Base-by-base conservation (phyloP, 257 asterid genomes). In the Sherardia arvensis region DNA sequence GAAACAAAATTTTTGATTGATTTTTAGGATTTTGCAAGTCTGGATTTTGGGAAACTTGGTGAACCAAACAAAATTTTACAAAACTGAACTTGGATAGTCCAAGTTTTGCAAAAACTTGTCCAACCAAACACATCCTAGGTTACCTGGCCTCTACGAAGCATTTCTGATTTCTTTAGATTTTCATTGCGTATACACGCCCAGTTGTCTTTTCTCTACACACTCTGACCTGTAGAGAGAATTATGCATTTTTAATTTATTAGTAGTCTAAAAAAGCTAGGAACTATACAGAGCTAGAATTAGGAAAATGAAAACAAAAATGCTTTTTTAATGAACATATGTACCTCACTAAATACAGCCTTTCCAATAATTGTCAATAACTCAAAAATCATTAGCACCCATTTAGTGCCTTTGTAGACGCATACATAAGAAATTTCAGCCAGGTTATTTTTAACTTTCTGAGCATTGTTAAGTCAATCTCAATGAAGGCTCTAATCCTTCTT, bases 131-230 rank as follows among this genome's bases (percentile, higher is more conserved):
- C n/a, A n/a, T n/a, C n/a, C n/a, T n/a, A n/a, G 14, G 66, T 64
- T 78, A 93, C 96, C 97, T 92, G 99, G 73, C 99, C 99, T 84
- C 99, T 84, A 53, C 99, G 95, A 69, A 92, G 97, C 97, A 92
- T 92, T 80, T 92, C 99, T 43, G 96, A 79, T 87, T 92, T 92
- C 85, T 85, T 92, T 29, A 92, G 97, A 80, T 92, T 92, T 92
- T 92, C 98, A 92, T 92, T 38, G 98, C 98, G 74, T 86, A 92
- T 28, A 85, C 98, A n/a, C 83, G 84, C 53, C 91, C 95, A 7
- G 97, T 84, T 61, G 87, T 84, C 81, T 78, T 92, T 81, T 92
- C 99, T 68, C 93, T 92, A 77, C 99, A 92, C 65, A 92, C 77
- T 81, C 97, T 82, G 45, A 92, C 99, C 99, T 92, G 83, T 56